Evolutionary conservation across 257 asterid genomes (phyloP).

Genomic region (Catharanthus roseus): DNA sequence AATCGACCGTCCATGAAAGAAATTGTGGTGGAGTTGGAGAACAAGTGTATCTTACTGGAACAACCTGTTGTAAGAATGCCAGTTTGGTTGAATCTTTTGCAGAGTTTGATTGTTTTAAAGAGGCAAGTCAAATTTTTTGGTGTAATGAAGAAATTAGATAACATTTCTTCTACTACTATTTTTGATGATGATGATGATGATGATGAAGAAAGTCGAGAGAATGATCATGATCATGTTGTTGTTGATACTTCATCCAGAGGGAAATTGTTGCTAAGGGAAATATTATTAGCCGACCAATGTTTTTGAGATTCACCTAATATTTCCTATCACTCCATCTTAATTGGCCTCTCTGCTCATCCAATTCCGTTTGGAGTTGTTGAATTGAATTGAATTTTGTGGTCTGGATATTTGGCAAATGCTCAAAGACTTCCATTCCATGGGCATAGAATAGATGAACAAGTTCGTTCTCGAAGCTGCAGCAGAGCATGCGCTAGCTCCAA

Average conservation of each 20-base stretch:
- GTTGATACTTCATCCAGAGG: constrained; percentile 26
- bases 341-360: too few species aligned
- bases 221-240: constrained; percentile 8
- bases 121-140: constrained; percentile 24
- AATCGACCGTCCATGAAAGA: constrained; percentile 51
- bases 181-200: constrained; percentile 14
- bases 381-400: too few species aligned
- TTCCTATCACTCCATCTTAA: too few species aligned
- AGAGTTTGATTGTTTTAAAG: constrained; percentile 24
- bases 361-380: too few species aligned
- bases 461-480: too few species aligned
- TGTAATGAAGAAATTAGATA: constrained; percentile 1
- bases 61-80: constrained; percentile 20
- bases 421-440: too few species aligned
- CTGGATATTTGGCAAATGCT: too few species aligned
- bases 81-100: constrained; percentile 26
- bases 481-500: too few species aligned
- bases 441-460: too few species aligned
- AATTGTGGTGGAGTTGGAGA: constrained; percentile 34
- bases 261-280: constrained; percentile 50
- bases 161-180: neutral
- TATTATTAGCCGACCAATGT: constrained; percentile 50
- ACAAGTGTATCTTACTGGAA: constrained; percentile 5
- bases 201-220: constrained; percentile 15
- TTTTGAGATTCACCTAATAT: too few species aligned